A percentile compares a stretch with the other conserved stretches of the same genome.
These are phyloP conservation scores for Jimgerdemannia lactiflua DNA, from an alignment of 192 early-diverging fungal species.

Conservation along the genomic window DNA sequence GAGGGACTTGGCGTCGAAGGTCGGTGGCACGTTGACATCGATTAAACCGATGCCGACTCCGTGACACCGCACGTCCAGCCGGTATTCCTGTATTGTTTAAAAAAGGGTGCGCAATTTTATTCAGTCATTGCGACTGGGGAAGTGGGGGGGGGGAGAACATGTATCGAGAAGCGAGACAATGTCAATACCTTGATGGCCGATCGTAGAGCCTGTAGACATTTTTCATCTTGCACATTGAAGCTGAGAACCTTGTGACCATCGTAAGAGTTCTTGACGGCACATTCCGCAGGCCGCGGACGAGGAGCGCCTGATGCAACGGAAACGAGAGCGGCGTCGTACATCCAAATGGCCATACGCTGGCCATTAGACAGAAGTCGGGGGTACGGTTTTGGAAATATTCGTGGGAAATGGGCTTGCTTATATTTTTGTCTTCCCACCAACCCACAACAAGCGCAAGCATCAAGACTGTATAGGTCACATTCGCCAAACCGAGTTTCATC, in stretches of 20 bases:
- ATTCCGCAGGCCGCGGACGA: neutral
- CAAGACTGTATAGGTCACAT: no score
- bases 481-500: no score
- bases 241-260: constrained; percentile 37
- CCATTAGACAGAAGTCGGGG: no score
- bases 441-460: no score
- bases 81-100: neutral
- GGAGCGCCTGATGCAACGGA: constrained; percentile 6
- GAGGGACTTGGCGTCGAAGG: constrained; percentile 17
- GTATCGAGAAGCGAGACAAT: constrained; percentile 20
- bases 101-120: neutral
- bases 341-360: no score
- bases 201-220: constrained; percentile 20
- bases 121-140: neutral
- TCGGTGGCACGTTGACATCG: constrained; percentile 30
- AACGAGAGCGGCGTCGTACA: constrained; percentile 11
- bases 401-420: no score
- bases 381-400: no score
- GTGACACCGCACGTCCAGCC: neutral
- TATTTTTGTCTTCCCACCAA: no score
- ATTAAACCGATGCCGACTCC: constrained; percentile 27
- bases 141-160: neutral
- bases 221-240: constrained; percentile 24
- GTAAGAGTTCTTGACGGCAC: constrained; percentile 14
- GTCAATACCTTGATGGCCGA: constrained; percentile 11